Percentiles rank a stretch among this genome's conserved stretches.
Conservation (phyloP, 805 yeast genomes). For the Candida insectorum region DNA sequence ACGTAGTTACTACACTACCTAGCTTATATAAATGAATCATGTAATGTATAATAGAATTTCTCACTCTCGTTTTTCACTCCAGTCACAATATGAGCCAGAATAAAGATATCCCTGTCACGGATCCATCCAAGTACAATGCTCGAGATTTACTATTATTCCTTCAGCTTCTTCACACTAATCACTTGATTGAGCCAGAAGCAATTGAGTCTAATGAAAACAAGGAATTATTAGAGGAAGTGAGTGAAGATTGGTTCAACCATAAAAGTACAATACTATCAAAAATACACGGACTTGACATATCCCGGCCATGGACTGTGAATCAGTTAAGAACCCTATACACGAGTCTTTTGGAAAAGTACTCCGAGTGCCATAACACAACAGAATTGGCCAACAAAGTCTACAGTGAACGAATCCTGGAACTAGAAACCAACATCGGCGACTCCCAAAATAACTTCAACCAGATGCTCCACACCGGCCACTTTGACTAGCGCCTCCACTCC, state of each 20-base stretch:
- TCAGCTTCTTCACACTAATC: slow-evolving; percentile 35
- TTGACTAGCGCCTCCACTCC: slow-evolving; percentile 1
- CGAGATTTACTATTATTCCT: slow-evolving; percentile 35
- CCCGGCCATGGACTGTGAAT: slow-evolving; percentile 14
- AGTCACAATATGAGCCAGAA: no score
- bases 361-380: slow-evolving; percentile 29
- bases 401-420: slow-evolving; percentile 28
- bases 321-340: slow-evolving; percentile 23
- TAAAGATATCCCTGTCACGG: slow-evolving; percentile 1
- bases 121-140: slow-evolving; percentile 12
- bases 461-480: slow-evolving; percentile 1
- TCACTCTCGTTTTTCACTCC: no score
- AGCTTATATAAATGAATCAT: no score
- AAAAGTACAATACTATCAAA: slow-evolving; percentile 22
- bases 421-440: slow-evolving; percentile 21
- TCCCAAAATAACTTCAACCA: slow-evolving; percentile 23
- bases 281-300: slow-evolving; percentile 14
- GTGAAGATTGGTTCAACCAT: slow-evolving; percentile 28
- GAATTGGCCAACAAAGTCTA: slow-evolving; percentile 37
- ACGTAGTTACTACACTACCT: background rate
- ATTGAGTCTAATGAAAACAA: slow-evolving; percentile 6
- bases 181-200: slow-evolving; percentile 23
- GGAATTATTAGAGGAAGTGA: slow-evolving; percentile 18
- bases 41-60: no score
- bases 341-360: slow-evolving; percentile 22